phyloP scores from a whole-genome alignment of 768 basidiomycete genomes.

The Trametes punicea region DNA sequence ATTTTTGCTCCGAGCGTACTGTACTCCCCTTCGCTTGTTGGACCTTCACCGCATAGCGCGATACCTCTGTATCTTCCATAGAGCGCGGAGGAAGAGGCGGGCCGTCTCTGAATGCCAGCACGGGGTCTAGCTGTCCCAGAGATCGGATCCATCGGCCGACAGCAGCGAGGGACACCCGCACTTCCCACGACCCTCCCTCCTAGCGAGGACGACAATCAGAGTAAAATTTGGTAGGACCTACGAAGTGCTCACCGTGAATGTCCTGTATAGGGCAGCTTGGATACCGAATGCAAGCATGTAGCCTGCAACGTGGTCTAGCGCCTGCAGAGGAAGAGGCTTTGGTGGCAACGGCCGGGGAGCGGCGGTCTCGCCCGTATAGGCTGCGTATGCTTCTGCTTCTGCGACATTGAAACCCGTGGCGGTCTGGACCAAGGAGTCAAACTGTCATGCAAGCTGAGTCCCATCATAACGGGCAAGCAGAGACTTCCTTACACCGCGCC shows the following conservation, averaged over 20 bases:
- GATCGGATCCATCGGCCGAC: slow-evolving; percentile 57
- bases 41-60: slow-evolving; percentile 12
- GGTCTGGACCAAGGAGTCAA: slow-evolving; percentile 64
- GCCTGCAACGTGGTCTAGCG: slow-evolving; percentile 56
- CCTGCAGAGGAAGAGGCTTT: slow-evolving; percentile 51
- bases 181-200: slow-evolving; percentile 62
- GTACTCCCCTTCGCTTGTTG: background rate
- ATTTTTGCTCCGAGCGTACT: background rate
- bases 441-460: slow-evolving; percentile 34
- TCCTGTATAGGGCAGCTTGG: slow-evolving; percentile 51
- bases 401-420: slow-evolving; percentile 58
- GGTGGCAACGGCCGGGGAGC: slow-evolving; percentile 22
- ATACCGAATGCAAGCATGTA: slow-evolving; percentile 59
- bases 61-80: slow-evolving; percentile 38
- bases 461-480: background rate
- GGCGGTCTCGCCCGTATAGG: slow-evolving; percentile 24
- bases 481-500: slow-evolving; percentile 42
- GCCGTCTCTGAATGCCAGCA: slow-evolving; percentile 40
- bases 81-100: slow-evolving; percentile 37
- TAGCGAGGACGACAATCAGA: slow-evolving; percentile 21
- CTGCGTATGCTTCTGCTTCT: slow-evolving; percentile 47
- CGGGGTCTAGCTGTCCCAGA: slow-evolving; percentile 43
- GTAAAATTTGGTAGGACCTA: background rate
- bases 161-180: slow-evolving; percentile 54
- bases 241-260: slow-evolving; percentile 39